These are phyloP conservation scores for Phaeodactylum tricornutum DNA, from an alignment of 108 stramenopile genomes.

Conservation along the genomic window DNA sequence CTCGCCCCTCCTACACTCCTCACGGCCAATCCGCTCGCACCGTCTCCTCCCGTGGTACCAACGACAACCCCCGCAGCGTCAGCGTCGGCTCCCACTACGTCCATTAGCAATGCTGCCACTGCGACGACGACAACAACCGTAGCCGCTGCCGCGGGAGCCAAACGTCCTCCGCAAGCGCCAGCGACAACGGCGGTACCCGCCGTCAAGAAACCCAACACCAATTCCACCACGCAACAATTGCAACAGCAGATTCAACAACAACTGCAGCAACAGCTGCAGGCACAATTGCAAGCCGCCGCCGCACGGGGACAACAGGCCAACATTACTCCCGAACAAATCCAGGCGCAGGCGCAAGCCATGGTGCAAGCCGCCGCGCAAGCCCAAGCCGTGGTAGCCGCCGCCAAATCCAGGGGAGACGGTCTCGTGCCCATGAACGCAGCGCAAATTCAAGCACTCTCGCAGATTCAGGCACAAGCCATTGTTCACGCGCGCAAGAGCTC, in stretches of 20 bases:
- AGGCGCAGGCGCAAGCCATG: slow-evolving; percentile 85
- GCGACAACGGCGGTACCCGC: background rate
- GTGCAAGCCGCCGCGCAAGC: slow-evolving; percentile 83
- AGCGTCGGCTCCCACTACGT: background rate
- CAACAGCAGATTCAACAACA: slow-evolving; percentile 82
- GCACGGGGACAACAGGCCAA: slow-evolving; percentile 78
- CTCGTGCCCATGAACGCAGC: slow-evolving; percentile 56
- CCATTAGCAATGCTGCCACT: background rate
- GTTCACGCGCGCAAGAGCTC: slow-evolving; percentile 62
- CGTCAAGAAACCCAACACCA: slow-evolving; percentile 4
- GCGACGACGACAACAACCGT: background rate
- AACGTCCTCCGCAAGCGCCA: background rate
- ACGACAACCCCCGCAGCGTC: background rate
- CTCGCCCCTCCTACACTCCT: background rate
- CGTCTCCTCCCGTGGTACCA: background rate
- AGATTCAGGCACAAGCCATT: slow-evolving; percentile 83
- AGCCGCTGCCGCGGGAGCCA: background rate
- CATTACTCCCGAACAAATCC: slow-evolving; percentile 82
- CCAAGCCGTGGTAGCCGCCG: slow-evolving; percentile 82
- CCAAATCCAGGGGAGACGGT: slow-evolving; percentile 67
- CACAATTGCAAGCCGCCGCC: slow-evolving; percentile 74
- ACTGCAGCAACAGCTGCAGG: slow-evolving; percentile 67
- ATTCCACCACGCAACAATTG: slow-evolving; percentile 27
- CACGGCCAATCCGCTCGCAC: background rate
- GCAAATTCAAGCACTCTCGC: slow-evolving; percentile 59